phyloP scores from a whole-genome alignment of 2,329 filamentous ascomycete genomes.

The Nannizziopsis barbatae region DNA sequence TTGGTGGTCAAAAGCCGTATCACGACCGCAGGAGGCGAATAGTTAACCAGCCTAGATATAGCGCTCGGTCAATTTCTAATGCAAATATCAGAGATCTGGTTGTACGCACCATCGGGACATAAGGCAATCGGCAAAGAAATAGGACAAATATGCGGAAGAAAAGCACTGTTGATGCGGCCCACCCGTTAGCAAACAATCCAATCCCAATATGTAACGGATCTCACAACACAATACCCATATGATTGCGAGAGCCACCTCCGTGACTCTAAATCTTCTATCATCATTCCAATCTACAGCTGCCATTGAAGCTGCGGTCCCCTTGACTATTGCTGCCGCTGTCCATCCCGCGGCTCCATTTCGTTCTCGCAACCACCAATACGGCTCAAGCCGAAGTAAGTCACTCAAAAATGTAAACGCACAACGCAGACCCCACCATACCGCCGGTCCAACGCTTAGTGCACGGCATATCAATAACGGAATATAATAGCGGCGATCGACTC shows the following conservation, averaged over 20 bases:
- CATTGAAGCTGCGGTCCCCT: slow-evolving; percentile 19
- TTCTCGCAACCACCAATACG: slow-evolving; percentile 31
- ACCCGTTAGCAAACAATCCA: slow-evolving; percentile 18
- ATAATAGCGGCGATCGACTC: slow-evolving; percentile 62
- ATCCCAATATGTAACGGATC: slow-evolving; percentile 16
- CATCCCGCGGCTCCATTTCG: slow-evolving; percentile 13
- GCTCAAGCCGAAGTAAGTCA: slow-evolving; percentile 45
- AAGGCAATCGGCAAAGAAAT: slow-evolving; percentile 73
- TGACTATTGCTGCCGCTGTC: slow-evolving; percentile 31
- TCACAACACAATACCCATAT: slow-evolving; percentile 50
- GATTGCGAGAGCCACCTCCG: slow-evolving; percentile 59
- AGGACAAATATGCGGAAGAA: slow-evolving; percentile 65
- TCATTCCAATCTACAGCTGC: slow-evolving; percentile 34
- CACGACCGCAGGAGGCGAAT: slow-evolving; percentile 65
- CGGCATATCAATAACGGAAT: slow-evolving; percentile 61
- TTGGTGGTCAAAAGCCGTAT: slow-evolving; percentile 67
- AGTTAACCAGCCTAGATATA: slow-evolving; percentile 61
- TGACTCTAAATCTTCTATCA: slow-evolving; percentile 45
- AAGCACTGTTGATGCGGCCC: slow-evolving; percentile 46
- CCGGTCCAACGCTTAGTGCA: slow-evolving; percentile 59
- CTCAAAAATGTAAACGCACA: slow-evolving; percentile 58
- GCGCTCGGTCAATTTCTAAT: background rate
- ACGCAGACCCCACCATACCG: slow-evolving; percentile 59
- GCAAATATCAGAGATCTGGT: slow-evolving; percentile 1
- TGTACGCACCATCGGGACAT: slow-evolving; percentile 63